Base-by-base conservation (phyloP, 169 alveolate species). In the Cytauxzoon felis region DNA sequence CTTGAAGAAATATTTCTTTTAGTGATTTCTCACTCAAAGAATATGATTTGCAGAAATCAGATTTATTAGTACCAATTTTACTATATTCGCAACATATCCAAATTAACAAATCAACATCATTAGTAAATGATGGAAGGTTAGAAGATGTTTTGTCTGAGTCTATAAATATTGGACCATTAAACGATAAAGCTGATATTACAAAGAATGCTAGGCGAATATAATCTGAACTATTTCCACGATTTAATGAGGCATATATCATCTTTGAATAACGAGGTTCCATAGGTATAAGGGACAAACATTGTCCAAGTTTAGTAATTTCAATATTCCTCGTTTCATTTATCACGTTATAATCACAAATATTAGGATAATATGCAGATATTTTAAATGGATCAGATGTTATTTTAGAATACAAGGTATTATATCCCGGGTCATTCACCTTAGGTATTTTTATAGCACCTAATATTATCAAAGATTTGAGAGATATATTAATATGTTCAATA, bases 251-350 rank as follows among this genome's bases (percentile, higher is more conserved):
- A 24, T 41, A 66, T 0, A 76, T 30, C 86, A 76, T 76, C 43
- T 66, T 64, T 32, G 66, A 54, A 29, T 36, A 76, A 24, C 86
- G 62, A 8, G 86, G 86, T 11, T 76, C 67, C 38, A 76, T 11
- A 18, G 86, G 86, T 34, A 76, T 43, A 26, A 65, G 47, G 6
- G 69, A 18, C 1, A 76, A 18, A 18, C 50, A 45, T 5, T 34
- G 62, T 0, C 86, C 86, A 57, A 76, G 29, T 41, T 43, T 65
- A 18, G 86, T 76, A 0, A 76, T 52, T 0, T 36, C 29, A 13
- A 62, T 61, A 3, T 16, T 33, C 11, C 26, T 26, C 9, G 47
- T 26, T 32, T 30, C 61, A 8, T 58, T 9, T 19, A 51, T 9
- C 4, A 29, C 48, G 33, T 52, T 59, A 26, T 24, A 53, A 5